A percentile compares a stretch with the other conserved stretches of the same genome.
Conservation (phyloP, 164 flowering plant species). For the Vitis labrusca region DNA sequence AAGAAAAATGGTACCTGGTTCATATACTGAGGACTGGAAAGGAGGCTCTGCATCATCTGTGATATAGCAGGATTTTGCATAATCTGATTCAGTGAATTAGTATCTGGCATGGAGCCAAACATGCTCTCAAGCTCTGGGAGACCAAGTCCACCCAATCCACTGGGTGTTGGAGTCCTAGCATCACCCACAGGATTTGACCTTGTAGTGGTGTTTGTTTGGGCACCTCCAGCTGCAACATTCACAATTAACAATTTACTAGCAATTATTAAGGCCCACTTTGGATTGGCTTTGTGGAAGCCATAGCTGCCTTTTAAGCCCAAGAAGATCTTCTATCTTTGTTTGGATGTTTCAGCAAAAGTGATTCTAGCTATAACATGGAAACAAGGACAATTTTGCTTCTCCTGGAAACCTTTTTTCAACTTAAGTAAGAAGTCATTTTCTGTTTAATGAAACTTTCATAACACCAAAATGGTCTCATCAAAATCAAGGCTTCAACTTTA, state of each 20-base stretch:
- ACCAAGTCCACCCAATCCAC: conserved; percentile 70
- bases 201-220: conserved; percentile 54
- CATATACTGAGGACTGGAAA: conserved; percentile 47
- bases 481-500: no score
- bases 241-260: conserved; percentile 2
- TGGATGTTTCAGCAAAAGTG: no score
- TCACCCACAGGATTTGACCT: conserved; percentile 55
- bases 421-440: no score
- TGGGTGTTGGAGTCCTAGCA: conserved; percentile 50
- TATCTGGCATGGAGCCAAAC: conserved; percentile 59
- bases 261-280: neutral
- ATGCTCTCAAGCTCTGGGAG: conserved; percentile 61
- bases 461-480: no score
- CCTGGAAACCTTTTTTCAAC: no score
- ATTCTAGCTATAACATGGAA: no score
- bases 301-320: no score
- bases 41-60: conserved; percentile 76
- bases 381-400: no score
- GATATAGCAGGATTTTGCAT: conserved; percentile 89
- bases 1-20: conserved; percentile 33
- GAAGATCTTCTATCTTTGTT: no score
- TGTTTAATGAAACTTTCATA: no score
- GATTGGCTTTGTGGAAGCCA: no score
- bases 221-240: conserved; percentile 34
- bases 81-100: conserved; percentile 56